Base-by-base conservation (phyloP, 108 stramenopile genomes). In the Bacterosira constricta region DNA sequence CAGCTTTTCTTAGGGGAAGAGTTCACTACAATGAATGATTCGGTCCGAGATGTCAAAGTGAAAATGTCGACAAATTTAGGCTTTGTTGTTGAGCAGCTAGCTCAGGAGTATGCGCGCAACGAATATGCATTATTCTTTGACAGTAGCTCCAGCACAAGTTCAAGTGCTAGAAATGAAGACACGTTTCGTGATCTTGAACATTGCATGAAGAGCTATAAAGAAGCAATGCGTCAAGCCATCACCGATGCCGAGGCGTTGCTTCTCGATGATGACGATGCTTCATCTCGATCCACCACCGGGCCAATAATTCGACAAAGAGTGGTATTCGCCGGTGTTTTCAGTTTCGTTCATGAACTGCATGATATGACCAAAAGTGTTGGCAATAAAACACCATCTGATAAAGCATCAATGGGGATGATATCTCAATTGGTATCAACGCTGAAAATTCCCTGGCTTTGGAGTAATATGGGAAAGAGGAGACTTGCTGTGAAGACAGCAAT, bases 401-500 rank as follows among this genome's bases (percentile, higher is more conserved):
- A 71, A 4, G 32, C 26, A n/a, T 6, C 64, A 11, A 42, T 27
- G n/a, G 53, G 35, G 17, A 66, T 29, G 3, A 21, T 10, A 1
- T 25, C 25, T 25, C 13, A 39, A 3, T 30, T 74, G 13, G 25
- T 26, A 4, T 27, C 63, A 27, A 36, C 15, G 10, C 44, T 71
- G 31, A 55, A 45, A 32, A 52, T 57, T 20, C 63, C 69, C 18
- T 84, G 83, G 83, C 69, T 62, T 5, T 80, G 79, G 75, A 54
- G 32, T 12, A 49, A 77, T 31, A 55, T 38, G n/a, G 15, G 10
- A 23, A 80, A 75, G 51, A 45, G 66, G n/a, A 61, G 84, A 20
- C 58, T 74, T 29, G 73, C 80, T 30, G 21, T 81, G n/a, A 85
- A 85, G 39, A 79, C 84, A 30, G 71, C 84, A 6, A 6, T 85